A percentile compares a stretch with the other conserved stretches of the same genome.
phyloP scores from a whole-genome alignment of 306 rosid species.

The Abrus pulchellus region DNA sequence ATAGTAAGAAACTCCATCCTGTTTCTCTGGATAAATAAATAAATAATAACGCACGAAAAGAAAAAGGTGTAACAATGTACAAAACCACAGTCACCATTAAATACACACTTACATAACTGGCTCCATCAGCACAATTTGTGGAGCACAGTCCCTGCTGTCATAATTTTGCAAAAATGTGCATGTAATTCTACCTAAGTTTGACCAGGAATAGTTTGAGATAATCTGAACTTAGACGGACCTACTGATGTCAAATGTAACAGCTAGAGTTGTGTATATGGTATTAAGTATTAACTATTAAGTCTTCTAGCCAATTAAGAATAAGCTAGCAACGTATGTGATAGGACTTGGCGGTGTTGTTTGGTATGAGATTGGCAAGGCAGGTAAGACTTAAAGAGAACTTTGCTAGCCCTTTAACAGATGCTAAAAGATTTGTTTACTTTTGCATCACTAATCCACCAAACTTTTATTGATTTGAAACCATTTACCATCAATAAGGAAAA shows the following conservation, averaged over 20 bases:
- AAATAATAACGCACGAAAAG: conserved; percentile 20
- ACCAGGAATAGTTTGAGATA: neutral
- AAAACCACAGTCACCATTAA: conserved; percentile 18
- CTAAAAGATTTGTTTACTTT: conserved; percentile 61
- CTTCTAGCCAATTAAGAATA: conserved; percentile 25
- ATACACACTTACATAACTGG: conserved; percentile 1
- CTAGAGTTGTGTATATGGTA: conserved; percentile 18
- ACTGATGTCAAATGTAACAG: conserved; percentile 36
- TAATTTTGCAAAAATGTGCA: conserved; percentile 16
- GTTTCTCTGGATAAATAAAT: conserved; percentile 3
- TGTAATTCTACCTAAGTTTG: conserved; percentile 30
- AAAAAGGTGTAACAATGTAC: neutral
- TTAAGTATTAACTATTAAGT: conserved; percentile 24
- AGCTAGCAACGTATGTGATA: conserved; percentile 27
- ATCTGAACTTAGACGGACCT: conserved; percentile 21
- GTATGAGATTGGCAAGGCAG: conserved; percentile 52
- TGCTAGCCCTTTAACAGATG: conserved; percentile 54
- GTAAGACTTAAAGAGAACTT: conserved; percentile 58
- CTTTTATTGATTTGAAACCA: conserved; percentile 58
- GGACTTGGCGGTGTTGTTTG: conserved; percentile 43
- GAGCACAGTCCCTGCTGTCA: conserved; percentile 6
- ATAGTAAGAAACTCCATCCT: conserved; percentile 33
- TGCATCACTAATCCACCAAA: conserved; percentile 62
- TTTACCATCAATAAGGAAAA: conserved; percentile 47
- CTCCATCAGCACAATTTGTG: conserved; percentile 36